phyloP scores from a whole-genome alignment of 495 filamentous ascomycete species.

The Neurospora sp. region DNA sequence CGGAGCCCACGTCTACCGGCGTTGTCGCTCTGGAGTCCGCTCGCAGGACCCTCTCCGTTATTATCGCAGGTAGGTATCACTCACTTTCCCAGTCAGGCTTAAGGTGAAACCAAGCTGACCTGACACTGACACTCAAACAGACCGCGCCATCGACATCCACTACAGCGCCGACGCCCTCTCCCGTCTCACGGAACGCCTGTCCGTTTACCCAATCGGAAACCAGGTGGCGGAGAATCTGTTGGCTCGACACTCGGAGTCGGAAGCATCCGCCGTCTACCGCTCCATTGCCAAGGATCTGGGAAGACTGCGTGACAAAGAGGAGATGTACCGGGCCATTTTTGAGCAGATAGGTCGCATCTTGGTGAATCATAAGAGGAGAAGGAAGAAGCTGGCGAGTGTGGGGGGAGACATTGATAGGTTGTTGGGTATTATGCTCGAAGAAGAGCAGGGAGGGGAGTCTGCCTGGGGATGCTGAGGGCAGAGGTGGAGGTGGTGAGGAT shows the following conservation, averaged over 20 bases:
- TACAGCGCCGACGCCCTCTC: not conserved
- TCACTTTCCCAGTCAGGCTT: not conserved
- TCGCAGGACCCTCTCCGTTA: not conserved
- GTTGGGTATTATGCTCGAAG: not conserved
- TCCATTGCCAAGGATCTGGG: not conserved
- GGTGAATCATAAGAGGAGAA: not conserved
- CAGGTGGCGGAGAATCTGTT: too few species aligned
- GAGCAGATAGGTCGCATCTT: accelerated
- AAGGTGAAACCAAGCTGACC: not conserved
- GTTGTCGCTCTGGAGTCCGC: not conserved
- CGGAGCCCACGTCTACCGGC: not conserved
- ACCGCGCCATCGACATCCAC: not conserved
- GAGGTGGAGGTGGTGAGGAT: too few species aligned
- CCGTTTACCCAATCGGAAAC: too few species aligned
- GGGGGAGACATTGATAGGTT: not conserved
- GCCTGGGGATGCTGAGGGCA: too few species aligned
- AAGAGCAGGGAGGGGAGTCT: not conserved
- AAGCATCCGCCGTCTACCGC: not conserved
- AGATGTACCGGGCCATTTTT: accelerated
- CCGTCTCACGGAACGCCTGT: not conserved
- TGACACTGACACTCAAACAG: not conserved
- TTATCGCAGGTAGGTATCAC: not conserved
- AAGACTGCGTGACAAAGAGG: not conserved
- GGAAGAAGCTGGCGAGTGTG: not conserved
- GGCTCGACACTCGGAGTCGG: too few species aligned